These are phyloP conservation scores for Globisporangium cederbergense DNA, from an alignment of 352 stramenopile genomes.

Conservation along the genomic window DNA sequence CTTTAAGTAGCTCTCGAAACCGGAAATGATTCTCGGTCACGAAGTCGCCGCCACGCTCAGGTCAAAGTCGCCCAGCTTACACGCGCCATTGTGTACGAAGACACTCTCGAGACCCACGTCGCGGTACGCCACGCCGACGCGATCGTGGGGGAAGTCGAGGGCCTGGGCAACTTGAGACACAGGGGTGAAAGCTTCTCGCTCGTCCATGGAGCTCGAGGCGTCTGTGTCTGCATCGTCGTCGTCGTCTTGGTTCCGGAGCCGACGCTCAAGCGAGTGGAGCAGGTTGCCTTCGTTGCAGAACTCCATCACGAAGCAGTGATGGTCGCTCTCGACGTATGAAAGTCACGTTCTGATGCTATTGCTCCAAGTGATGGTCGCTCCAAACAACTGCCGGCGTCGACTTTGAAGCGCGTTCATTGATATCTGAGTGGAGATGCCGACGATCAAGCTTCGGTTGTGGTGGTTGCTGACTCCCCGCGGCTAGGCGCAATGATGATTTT, in stretches of 20 bases:
- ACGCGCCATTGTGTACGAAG: not conserved
- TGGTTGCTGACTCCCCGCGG: too few species aligned
- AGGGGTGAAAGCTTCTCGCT: not conserved
- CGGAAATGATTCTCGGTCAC: slow-evolving; percentile 13
- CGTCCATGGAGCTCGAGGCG: not conserved
- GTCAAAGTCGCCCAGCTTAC: not conserved
- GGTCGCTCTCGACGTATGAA: not conserved
- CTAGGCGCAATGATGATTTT: too few species aligned
- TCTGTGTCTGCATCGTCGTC: too few species aligned
- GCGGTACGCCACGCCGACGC: not conserved
- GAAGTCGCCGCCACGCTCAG: slow-evolving; percentile 17
- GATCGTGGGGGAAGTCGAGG: not conserved
- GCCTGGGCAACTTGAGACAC: not conserved
- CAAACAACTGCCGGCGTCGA: too few species aligned
- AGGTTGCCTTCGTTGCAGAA: not conserved
- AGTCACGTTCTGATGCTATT: too few species aligned
- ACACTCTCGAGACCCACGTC: slow-evolving; percentile 5
- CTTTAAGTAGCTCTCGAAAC: too few species aligned
- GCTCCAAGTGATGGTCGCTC: too few species aligned
- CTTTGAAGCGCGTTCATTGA: too few species aligned
- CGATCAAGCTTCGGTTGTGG: too few species aligned
- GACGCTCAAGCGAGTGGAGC: not conserved
- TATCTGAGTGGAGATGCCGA: too few species aligned
- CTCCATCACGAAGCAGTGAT: not conserved
- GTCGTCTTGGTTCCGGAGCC: not conserved